Evolutionary conservation across 129 eudicot genomes (phyloP).

Genomic region (Artemisia annua): DNA sequence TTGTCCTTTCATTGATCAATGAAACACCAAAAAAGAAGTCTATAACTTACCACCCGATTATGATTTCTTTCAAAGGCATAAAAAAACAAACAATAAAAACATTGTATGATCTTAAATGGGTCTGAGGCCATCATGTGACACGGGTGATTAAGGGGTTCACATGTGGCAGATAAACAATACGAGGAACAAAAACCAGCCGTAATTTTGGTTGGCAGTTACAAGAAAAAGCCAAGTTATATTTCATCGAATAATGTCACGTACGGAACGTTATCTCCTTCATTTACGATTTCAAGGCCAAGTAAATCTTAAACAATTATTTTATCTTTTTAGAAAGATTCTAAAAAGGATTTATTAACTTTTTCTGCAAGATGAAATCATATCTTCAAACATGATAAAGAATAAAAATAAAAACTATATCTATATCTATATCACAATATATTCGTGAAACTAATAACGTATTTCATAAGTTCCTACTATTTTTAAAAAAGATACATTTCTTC

Average conservation of each 20-base stretch:
- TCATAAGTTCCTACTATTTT: background rate
- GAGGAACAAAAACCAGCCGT: slow-evolving; percentile 8
- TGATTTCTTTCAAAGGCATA: too few species aligned
- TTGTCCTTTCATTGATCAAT: too few species aligned
- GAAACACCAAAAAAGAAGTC: too few species aligned
- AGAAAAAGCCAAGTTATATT: slow-evolving; percentile 16
- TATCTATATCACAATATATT: background rate
- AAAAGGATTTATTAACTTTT: background rate
- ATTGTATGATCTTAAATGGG: too few species aligned
- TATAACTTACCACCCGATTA: too few species aligned
- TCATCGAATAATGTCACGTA: slow-evolving; percentile 13
- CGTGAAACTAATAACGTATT: background rate
- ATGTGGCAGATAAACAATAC: slow-evolving; percentile 4
- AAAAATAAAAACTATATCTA: background rate
- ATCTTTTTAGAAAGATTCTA: background rate
- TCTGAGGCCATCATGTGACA: slow-evolving; percentile 3
- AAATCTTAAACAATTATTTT: too few species aligned
- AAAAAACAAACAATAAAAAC: too few species aligned
- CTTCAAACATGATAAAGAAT: background rate
- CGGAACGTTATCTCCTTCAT: slow-evolving; percentile 23
- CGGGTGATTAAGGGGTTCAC: background rate
- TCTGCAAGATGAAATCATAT: background rate
- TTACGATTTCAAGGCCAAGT: slow-evolving; percentile 7
- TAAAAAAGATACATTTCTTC: too few species aligned
- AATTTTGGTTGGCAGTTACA: slow-evolving; percentile 3